These are phyloP conservation scores for Cucurbita argyrosperma DNA, from an alignment of 306 rosid species.

Conservation along the genomic window DNA sequence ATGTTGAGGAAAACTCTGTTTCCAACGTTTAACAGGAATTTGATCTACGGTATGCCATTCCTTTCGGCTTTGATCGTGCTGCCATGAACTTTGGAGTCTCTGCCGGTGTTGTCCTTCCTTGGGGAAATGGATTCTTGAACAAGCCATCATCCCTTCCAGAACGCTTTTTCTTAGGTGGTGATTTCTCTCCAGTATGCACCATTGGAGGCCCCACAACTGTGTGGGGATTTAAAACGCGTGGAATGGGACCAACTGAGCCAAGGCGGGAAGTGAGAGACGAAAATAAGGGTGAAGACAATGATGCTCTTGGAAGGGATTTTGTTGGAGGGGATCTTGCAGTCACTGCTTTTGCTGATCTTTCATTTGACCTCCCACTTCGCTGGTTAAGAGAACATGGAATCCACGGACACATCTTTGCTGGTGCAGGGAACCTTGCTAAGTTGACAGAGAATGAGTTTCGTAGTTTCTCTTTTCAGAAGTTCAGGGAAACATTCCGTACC, in stretches of 20 bases:
- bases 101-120: slow-evolving; percentile 65
- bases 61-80: slow-evolving; percentile 67
- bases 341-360: slow-evolving; percentile 84
- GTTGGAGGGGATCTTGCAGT: slow-evolving; percentile 96
- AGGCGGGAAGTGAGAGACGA: slow-evolving; percentile 39
- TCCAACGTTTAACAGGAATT: slow-evolving; percentile 45
- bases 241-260: slow-evolving; percentile 78
- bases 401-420: slow-evolving; percentile 88
- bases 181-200: slow-evolving; percentile 85
- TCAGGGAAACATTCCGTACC: slow-evolving; percentile 61
- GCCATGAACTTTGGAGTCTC: slow-evolving; percentile 87
- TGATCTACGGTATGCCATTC: slow-evolving; percentile 76
- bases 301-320: slow-evolving; percentile 44
- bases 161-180: slow-evolving; percentile 91
- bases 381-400: slow-evolving; percentile 85
- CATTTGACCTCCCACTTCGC: slow-evolving; percentile 73
- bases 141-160: slow-evolving; percentile 84
- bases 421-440: slow-evolving; percentile 77
- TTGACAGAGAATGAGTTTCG: slow-evolving; percentile 65
- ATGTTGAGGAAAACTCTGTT: background rate
- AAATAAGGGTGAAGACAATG: slow-evolving; percentile 26
- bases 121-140: slow-evolving; percentile 72
- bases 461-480: slow-evolving; percentile 44
- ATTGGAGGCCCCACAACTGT: slow-evolving; percentile 72
- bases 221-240: slow-evolving; percentile 87